Percentiles rank a stretch among this genome's conserved stretches.
These are phyloP conservation scores for Pneumocystis sp. DNA, from an alignment of 1,139 yeast genomes.

Conservation along the genomic window DNA sequence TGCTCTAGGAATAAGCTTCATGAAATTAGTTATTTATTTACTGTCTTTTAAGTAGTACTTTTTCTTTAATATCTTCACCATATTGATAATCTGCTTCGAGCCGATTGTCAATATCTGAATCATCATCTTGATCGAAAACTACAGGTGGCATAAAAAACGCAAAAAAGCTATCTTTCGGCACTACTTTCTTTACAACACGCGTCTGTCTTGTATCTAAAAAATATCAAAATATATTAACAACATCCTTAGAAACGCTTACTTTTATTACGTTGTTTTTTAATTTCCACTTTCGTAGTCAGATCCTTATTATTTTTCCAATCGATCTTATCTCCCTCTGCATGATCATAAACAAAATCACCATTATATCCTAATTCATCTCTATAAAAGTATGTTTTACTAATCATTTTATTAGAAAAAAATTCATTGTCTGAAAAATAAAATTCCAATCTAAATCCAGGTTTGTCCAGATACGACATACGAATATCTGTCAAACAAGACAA, in stretches of 20 bases:
- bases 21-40: neutral
- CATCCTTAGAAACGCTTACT: conserved; percentile 18
- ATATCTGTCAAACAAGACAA: conserved; percentile 54
- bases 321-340: conserved; percentile 82
- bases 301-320: conserved; percentile 75
- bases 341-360: conserved; percentile 93
- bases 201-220: conserved; percentile 69
- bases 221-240: neutral
- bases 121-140: conserved; percentile 42
- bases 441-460: conserved; percentile 80
- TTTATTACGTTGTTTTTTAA: conserved; percentile 95
- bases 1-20: conserved; percentile 81
- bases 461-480: conserved; percentile 63
- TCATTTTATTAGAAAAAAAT: conserved; percentile 53
- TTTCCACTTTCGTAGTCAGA: conserved; percentile 75
- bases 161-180: conserved; percentile 88
- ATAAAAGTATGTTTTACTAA: conserved; percentile 80
- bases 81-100: conserved; percentile 86
- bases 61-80: conserved; percentile 90
- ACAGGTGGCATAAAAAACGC: conserved; percentile 90
- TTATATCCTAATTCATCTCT: conserved; percentile 88
- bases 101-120: conserved; percentile 53
- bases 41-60: neutral
- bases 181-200: conserved; percentile 84
- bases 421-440: conserved; percentile 69